Evolutionary conservation across 129 eudicot genomes (phyloP).

Genomic region (Chrysanthemum seticuspe): DNA sequence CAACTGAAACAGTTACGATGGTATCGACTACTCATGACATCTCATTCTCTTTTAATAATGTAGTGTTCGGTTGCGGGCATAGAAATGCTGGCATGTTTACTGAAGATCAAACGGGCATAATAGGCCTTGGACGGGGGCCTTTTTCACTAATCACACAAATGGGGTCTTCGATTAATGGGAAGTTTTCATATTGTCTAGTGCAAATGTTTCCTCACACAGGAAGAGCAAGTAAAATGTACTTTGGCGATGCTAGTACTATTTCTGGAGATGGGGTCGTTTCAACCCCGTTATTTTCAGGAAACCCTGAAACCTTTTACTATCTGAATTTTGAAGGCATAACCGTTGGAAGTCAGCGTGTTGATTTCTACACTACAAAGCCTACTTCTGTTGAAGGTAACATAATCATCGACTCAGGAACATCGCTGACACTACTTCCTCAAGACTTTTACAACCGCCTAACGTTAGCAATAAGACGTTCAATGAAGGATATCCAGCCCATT

Average conservation of each 20-base stretch:
- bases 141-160: slow-evolving; percentile 39
- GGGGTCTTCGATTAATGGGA: slow-evolving; percentile 27
- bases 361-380: slow-evolving; percentile 16
- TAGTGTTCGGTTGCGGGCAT: slow-evolving; percentile 38
- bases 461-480: slow-evolving; percentile 19
- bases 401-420: slow-evolving; percentile 37
- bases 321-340: slow-evolving; percentile 36
- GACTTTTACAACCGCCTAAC: slow-evolving; percentile 25
- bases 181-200: slow-evolving; percentile 38
- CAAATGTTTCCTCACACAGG: slow-evolving; percentile 33
- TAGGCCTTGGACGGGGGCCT: slow-evolving; percentile 40
- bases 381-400: slow-evolving; percentile 29
- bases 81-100: slow-evolving; percentile 38
- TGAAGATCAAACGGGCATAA: slow-evolving; percentile 27
- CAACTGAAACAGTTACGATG: slow-evolving; percentile 37
- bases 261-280: slow-evolving; percentile 37
- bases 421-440: slow-evolving; percentile 31
- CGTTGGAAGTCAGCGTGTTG: slow-evolving; percentile 27
- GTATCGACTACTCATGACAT: neutral
- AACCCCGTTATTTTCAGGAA: slow-evolving; percentile 31
- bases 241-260: slow-evolving; percentile 27
- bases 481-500: slow-evolving; percentile 3
- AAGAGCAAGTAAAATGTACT: slow-evolving; percentile 34
- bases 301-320: slow-evolving; percentile 24
- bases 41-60: slow-evolving; percentile 11